Evolutionary conservation across 2,329 filamentous ascomycete species (phyloP).

Genomic region (Pseudogymnoascus sp.): DNA sequence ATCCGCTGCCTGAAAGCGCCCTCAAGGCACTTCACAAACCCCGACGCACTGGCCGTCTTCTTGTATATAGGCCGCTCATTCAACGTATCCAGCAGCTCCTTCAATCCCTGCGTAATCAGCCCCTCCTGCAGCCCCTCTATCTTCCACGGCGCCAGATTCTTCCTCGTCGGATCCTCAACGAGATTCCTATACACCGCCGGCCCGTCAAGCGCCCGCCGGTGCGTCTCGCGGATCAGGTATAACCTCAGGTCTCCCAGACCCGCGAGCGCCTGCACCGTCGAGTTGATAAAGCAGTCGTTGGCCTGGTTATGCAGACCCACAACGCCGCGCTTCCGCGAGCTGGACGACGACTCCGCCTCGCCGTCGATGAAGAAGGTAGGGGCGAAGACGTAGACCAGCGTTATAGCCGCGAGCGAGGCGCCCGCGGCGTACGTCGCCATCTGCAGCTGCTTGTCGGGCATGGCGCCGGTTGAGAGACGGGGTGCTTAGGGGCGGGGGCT

Average conservation of each 20-base stretch:
- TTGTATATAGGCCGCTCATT: conserved; percentile 91
- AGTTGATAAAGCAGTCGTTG: conserved; percentile 97
- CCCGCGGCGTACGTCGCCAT: conserved; percentile 92
- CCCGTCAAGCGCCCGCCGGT: conserved; percentile 75
- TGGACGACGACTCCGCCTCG: conserved; percentile 53
- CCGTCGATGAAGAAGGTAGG: conserved; percentile 95
- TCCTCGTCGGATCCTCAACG: conserved; percentile 43
- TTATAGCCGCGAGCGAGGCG: conserved; percentile 88
- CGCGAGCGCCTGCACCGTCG: conserved; percentile 85
- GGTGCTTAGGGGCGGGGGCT: not conserved
- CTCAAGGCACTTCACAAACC: conserved; percentile 79
- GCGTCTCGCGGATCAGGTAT: conserved; percentile 87
- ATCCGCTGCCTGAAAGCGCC: conserved; percentile 83
- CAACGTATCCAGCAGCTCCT: conserved; percentile 84
- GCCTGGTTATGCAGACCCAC: conserved; percentile 86
- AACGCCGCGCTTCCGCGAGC: conserved; percentile 69
- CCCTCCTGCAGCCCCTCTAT: conserved; percentile 68
- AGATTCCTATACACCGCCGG: conserved; percentile 65
- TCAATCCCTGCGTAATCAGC: conserved; percentile 77
- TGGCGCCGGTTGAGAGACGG: conserved; percentile 31
- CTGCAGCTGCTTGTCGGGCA: conserved; percentile 77
- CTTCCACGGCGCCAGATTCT: conserved; percentile 51
- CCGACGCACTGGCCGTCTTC: conserved; percentile 85
- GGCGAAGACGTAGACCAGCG: conserved; percentile 93
- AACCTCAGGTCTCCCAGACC: conserved; percentile 82